phyloP scores from a whole-genome alignment of 2,329 filamentous ascomycete genomes.

The Tolypocladium guangdongense region DNA sequence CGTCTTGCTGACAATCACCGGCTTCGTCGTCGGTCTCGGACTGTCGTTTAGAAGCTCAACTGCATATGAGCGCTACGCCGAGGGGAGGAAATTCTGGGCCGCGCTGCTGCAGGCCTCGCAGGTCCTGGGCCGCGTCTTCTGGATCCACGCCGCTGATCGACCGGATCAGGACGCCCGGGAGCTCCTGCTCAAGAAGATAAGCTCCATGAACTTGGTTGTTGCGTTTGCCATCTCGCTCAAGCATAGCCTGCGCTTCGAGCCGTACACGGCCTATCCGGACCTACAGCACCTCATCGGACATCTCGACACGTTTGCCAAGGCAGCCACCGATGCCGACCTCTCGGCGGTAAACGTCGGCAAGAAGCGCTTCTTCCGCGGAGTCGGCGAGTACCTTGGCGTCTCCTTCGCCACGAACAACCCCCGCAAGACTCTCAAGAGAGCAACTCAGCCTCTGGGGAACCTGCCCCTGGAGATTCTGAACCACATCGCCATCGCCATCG shows the following conservation, averaged over 20 bases:
- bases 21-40: slow-evolving; percentile 73
- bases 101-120: slow-evolving; percentile 51
- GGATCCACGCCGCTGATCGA: slow-evolving; percentile 62
- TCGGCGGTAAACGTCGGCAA: slow-evolving; percentile 20
- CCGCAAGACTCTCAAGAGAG: slow-evolving; percentile 63
- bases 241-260: slow-evolving; percentile 76
- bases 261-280: slow-evolving; percentile 67
- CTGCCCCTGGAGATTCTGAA: slow-evolving; percentile 73
- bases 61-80: slow-evolving; percentile 62
- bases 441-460: slow-evolving; percentile 65
- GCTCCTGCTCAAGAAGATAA: slow-evolving; percentile 60
- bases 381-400: slow-evolving; percentile 65
- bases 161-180: slow-evolving; percentile 43
- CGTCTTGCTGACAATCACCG: slow-evolving; percentile 58
- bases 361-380: slow-evolving; percentile 47
- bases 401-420: slow-evolving; percentile 71
- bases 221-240: slow-evolving; percentile 71
- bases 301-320: slow-evolving; percentile 62
- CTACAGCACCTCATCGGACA: slow-evolving; percentile 58
- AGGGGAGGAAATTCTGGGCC: slow-evolving; percentile 54
- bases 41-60: slow-evolving; percentile 68
- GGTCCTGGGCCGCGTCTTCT: slow-evolving; percentile 66
- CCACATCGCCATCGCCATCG: slow-evolving; percentile 57
- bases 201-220: slow-evolving; percentile 65
- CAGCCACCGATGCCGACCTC: slow-evolving; percentile 31